Base-by-base conservation (phyloP, 139 green algal species). In the Ostreobium quekettii region DNA sequence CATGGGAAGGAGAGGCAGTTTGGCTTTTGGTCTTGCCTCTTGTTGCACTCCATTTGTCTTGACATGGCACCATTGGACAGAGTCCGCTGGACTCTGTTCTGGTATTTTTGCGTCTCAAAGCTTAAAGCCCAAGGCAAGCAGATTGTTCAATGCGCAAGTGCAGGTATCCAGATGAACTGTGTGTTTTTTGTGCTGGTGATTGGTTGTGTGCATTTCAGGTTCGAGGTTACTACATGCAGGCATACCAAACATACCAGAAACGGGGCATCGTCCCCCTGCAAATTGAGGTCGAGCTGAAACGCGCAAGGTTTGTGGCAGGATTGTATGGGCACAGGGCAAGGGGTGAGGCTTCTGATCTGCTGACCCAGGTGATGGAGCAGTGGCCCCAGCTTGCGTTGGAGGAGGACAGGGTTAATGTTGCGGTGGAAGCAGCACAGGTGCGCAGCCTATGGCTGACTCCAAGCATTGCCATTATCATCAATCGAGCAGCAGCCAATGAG, bases 221-320 rank as follows among this genome's bases (percentile, higher is more conserved):
- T 15, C 7, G 38, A 7, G 35, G 37, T 5, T 68, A 57, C 8
- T 68, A 68, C 22, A 28, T 7, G 5, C 37, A 68, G 36, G 61
- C 61, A 57, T 36, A 53, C 11, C 49, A 7, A 36, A n/a, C 53
- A 4, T 68, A 68, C n/a, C 19, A 32, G 11, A 6, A 15, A 47
- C 61, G 61, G 7, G 61, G 36, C 22, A 68, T 68, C 35, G 30
- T 68, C 5, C 61, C 61, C 4, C 36, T 68, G 36, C 61, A 57
- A 37, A 68, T 68, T 38, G 61, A 68, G 35, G 61, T 68, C 8
- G 24, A 68, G 35, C 36, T 68, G 61, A 68, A 68, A 37, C 33
- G 30, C 4, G 36, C 53, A 36, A 36, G 61, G 53, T 32, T 68
- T 33, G 7, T 53, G 8, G 15, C 42, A 19, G 61, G 30, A 5